Conservation (phyloP, 768 basidiomycete species). For the Phylloporus sp. region DNA sequence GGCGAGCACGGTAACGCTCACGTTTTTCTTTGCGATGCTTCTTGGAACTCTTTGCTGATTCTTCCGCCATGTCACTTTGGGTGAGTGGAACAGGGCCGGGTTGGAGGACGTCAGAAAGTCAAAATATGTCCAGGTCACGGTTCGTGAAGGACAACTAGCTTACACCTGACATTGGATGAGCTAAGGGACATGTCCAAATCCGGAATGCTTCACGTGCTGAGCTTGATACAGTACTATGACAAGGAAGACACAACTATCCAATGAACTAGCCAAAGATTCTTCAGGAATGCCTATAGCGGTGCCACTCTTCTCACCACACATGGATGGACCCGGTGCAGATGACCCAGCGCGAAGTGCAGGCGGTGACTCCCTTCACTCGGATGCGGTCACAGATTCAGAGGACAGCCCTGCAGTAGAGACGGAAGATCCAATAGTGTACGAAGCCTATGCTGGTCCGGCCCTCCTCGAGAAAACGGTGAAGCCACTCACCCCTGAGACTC, state of each 20-base stretch:
- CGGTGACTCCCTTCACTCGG: not conserved
- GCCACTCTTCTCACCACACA: not conserved
- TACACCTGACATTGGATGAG: too few relatives aligned
- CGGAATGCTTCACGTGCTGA: not conserved
- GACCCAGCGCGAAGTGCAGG: not conserved
- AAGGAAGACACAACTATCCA: not conserved
- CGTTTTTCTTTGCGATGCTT: constrained; percentile 93
- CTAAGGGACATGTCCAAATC: too few relatives aligned
- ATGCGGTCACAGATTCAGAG: constrained; percentile 16
- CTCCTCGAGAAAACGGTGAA: constrained; percentile 51
- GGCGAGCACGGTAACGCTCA: constrained; percentile 37
- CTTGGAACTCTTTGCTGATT: constrained; percentile 66
- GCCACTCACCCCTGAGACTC: constrained; percentile 69
- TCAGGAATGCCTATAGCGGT: not conserved
- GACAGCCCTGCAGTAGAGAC: constrained; percentile 28
- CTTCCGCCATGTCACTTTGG: constrained; percentile 29
- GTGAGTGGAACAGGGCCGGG: not conserved
- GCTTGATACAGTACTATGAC: not conserved
- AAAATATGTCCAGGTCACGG: constrained; percentile 12
- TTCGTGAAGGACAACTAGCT: too few relatives aligned
- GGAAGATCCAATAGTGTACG: constrained; percentile 42
- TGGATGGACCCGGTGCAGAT: not conserved
- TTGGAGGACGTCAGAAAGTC: too few relatives aligned
- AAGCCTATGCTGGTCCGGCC: constrained; percentile 53
- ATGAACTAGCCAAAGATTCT: not conserved